These are phyloP conservation scores for Lotmaria passim DNA, from an alignment of 208 protist species.

Conservation along the genomic window DNA sequence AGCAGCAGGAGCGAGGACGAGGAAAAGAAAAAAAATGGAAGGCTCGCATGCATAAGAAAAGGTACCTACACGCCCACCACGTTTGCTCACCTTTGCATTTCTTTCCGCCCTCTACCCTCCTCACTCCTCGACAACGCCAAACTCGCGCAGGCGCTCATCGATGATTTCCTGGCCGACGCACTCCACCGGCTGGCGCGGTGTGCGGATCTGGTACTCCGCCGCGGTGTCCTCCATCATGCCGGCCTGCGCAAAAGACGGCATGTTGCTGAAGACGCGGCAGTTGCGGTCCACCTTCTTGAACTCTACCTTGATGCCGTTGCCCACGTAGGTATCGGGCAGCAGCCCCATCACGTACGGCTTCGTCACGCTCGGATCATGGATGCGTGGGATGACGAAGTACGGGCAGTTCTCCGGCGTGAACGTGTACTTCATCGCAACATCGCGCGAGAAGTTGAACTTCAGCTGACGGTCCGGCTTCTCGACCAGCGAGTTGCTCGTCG, in stretches of 20 bases:
- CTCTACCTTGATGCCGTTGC: conserved; percentile 75
- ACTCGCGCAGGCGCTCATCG: conserved; percentile 74
- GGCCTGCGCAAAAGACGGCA: conserved; percentile 63
- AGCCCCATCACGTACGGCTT: conserved; percentile 79
- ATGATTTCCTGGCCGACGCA: conserved; percentile 53
- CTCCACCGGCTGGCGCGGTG: conserved; percentile 65
- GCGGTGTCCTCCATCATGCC: conserved; percentile 57
- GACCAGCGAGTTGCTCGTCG: conserved; percentile 71
- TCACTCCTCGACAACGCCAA: conserved; percentile 58
- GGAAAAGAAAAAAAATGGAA: no score
- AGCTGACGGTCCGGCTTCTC: conserved; percentile 73
- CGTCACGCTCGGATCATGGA: conserved; percentile 57
- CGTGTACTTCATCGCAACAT: conserved; percentile 70
- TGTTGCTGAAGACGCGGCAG: conserved; percentile 80
- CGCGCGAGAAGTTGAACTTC: conserved; percentile 81
- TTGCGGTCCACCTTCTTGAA: conserved; percentile 65
- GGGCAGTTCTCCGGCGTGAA: conserved; percentile 72
- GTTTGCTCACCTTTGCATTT: no score
- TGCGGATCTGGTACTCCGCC: conserved; percentile 80
- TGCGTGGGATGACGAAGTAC: conserved; percentile 79
- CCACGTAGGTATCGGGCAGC: conserved; percentile 67
- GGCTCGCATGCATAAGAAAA: no score
- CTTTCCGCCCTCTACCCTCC: not conserved
- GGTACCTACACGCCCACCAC: no score
- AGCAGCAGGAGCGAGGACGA: no score